A percentile compares a stretch with the other conserved stretches of the same genome.
These are phyloP conservation scores for Colletotrichum godetiae DNA, from an alignment of 2,329 filamentous ascomycete species.

Conservation along the genomic window DNA sequence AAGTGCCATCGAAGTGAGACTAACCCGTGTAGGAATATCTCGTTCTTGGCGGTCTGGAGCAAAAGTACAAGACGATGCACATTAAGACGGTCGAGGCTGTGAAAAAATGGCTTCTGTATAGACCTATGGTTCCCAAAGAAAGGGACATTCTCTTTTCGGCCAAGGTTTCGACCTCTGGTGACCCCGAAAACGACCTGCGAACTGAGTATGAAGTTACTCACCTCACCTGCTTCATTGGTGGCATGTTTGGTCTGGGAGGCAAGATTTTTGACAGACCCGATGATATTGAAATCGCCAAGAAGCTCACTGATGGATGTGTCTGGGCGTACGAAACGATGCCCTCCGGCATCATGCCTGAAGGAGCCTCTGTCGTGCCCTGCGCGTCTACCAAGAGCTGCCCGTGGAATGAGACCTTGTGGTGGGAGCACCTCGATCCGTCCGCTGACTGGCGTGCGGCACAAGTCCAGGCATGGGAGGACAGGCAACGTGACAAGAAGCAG, in stretches of 20 bases:
- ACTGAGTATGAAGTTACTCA: slow-evolving; percentile 72
- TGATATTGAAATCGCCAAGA: slow-evolving; percentile 72
- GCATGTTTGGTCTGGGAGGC: slow-evolving; percentile 75
- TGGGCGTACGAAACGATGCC: slow-evolving; percentile 74
- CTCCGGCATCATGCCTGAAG: slow-evolving; percentile 75
- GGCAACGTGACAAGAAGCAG: slow-evolving; percentile 49
- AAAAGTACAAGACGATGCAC: slow-evolving; percentile 81
- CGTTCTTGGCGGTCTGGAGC: slow-evolving; percentile 78
- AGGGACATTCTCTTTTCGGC: slow-evolving; percentile 81
- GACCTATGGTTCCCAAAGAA: slow-evolving; percentile 76
- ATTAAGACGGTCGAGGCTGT: slow-evolving; percentile 74
- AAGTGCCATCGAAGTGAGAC: background rate
- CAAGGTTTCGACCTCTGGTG: slow-evolving; percentile 62
- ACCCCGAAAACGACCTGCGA: slow-evolving; percentile 50
- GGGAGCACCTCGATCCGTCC: slow-evolving; percentile 59
- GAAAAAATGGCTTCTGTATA: slow-evolving; percentile 80
- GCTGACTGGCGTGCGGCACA: slow-evolving; percentile 54
- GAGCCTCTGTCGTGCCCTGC: slow-evolving; percentile 61
- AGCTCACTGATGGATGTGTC: slow-evolving; percentile 75
- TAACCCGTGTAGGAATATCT: slow-evolving; percentile 69
- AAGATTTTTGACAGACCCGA: slow-evolving; percentile 69
- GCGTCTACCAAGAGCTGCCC: slow-evolving; percentile 57
- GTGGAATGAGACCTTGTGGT: slow-evolving; percentile 65
- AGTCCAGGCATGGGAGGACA: slow-evolving; percentile 57
- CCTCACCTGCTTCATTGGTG: slow-evolving; percentile 76